Conservation (phyloP, 129 eudicot genomes). For the Smallanthus sonchifolius region DNA sequence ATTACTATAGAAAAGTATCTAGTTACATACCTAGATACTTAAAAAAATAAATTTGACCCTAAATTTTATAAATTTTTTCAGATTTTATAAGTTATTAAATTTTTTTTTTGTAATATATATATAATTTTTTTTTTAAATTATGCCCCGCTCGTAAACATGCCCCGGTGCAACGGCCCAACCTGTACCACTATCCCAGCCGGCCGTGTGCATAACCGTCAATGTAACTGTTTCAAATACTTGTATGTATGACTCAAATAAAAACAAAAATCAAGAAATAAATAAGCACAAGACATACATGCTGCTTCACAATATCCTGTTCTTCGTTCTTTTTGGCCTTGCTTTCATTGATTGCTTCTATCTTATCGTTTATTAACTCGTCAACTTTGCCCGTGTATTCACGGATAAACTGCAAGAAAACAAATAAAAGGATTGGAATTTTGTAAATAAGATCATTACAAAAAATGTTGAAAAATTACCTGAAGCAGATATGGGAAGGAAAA, state of each 20-base stretch:
- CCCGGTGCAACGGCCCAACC: too few relatives aligned
- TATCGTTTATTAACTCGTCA: conserved; percentile 68
- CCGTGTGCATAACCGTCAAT: conserved; percentile 7
- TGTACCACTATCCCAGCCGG: too few relatives aligned
- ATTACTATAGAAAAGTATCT: too few relatives aligned
- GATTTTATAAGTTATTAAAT: too few relatives aligned
- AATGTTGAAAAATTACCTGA: conserved; percentile 46
- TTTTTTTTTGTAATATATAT: too few relatives aligned
- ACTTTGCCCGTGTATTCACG: conserved; percentile 82
- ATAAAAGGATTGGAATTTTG: neutral
- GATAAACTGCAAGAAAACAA: conserved; percentile 46
- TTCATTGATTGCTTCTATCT: conserved; percentile 55
- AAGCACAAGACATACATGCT: conserved; percentile 42
- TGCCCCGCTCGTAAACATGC: too few relatives aligned
- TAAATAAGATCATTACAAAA: neutral
- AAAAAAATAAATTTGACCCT: too few relatives aligned
- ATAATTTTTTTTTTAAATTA: too few relatives aligned
- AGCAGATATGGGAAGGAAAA: conserved; percentile 91
- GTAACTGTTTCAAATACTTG: neutral
- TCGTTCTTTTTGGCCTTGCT: conserved; percentile 64
- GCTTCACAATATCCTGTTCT: conserved; percentile 63
- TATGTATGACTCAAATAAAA: neutral
- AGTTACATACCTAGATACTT: too few relatives aligned
- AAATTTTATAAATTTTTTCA: too few relatives aligned
- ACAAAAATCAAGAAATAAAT: neutral